Percentiles rank a stretch among this genome's conserved stretches.
Conservation (phyloP, 352 stramenopile genomes). For the Globisporangium yorkense region DNA sequence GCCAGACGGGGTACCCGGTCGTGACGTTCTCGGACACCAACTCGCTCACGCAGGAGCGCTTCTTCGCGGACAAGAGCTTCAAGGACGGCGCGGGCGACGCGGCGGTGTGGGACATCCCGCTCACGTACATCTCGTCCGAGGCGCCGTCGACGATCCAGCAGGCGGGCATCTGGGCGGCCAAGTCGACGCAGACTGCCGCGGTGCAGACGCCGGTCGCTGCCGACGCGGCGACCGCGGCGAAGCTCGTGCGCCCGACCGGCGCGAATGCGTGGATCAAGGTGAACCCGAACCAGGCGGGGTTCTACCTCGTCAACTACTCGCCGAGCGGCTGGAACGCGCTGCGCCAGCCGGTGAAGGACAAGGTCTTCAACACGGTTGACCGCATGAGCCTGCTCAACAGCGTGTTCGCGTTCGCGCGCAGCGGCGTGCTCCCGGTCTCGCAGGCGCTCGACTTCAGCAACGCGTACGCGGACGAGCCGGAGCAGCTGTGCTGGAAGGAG, state of each 20-base stretch:
- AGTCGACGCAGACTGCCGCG: conserved; percentile 1
- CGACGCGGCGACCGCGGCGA: conserved; percentile 7
- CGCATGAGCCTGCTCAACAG: conserved; percentile 92
- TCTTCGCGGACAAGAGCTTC: conserved; percentile 81
- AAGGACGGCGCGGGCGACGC: conserved; percentile 56
- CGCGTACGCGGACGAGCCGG: conserved; percentile 53
- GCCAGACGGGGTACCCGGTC: conserved; percentile 93
- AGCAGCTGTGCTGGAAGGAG: conserved; percentile 77
- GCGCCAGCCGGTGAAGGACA: conserved; percentile 46
- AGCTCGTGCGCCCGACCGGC: conserved; percentile 9
- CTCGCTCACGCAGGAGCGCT: conserved; percentile 88
- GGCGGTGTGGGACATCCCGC: conserved; percentile 83
- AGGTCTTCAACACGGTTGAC: conserved; percentile 74
- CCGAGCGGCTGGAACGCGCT: conserved; percentile 81
- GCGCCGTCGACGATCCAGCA: conserved; percentile 35
- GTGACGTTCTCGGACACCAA: conserved; percentile 77
- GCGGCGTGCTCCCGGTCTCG: conserved; percentile 42
- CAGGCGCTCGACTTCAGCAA: conserved; percentile 62
- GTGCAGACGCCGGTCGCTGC: conserved; percentile 5
- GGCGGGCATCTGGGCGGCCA: conserved; percentile 68
- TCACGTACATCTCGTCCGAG: conserved; percentile 60
- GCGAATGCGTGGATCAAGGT: conserved; percentile 91
- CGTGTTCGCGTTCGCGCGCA: conserved; percentile 88
- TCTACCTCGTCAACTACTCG: conserved; percentile 93
- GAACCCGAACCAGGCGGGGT: conserved; percentile 94